Evolutionary conservation across 768 basidiomycete species (phyloP), one percentile per base, ranked within the genome.

Genomic region (Boletus vinaceobasis): DNA sequence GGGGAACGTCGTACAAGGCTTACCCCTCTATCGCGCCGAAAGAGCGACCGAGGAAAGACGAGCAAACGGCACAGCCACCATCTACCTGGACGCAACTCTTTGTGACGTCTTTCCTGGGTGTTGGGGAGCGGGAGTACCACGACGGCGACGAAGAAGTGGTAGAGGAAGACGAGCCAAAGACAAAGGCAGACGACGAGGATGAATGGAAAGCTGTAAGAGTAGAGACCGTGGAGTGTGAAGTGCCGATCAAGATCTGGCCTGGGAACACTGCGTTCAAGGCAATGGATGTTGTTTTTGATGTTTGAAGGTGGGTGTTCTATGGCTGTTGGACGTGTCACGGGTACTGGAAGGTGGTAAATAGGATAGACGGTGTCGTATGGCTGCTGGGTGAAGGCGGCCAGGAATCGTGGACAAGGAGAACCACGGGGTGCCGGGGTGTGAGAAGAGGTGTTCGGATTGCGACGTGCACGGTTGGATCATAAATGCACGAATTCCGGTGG

Each of bases 171-270:
- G 68, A 72, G 44, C 76, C 79, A 4, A 77, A 9, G 15, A 9
- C 23, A 8, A 81, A 74, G 69, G 78, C 74, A 5, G 82, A 79
- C 0, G 73, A 71, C n/a, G 82, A 84, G 55, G 77, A 75, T 6
- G 85, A 76, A 1, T 93, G 88, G 90, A 64, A 64, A 50, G 84
- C 86, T 55, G 79, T 89, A 11, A 75, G 70, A 64, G 78, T 87
- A 26, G 94, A 98, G 79, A 90, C 86, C 55, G 93, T 98, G 17
- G 96, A 97, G 70, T 97, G 94, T 64, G 90, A 94, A 69, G 89
- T 98, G 40, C 91, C 92, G 19, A 82, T 98, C 53, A 83, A 71
- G 60, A 88, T 97, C 1, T 94, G 88, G 81, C 86, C 93, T 11
- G 91, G 91, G 42, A 93, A 92, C 72, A 95, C 91, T 5, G 88